These are phyloP conservation scores for Trichoderma orchidacearum DNA, from an alignment of 495 filamentous ascomycete species.

Conservation along the genomic window DNA sequence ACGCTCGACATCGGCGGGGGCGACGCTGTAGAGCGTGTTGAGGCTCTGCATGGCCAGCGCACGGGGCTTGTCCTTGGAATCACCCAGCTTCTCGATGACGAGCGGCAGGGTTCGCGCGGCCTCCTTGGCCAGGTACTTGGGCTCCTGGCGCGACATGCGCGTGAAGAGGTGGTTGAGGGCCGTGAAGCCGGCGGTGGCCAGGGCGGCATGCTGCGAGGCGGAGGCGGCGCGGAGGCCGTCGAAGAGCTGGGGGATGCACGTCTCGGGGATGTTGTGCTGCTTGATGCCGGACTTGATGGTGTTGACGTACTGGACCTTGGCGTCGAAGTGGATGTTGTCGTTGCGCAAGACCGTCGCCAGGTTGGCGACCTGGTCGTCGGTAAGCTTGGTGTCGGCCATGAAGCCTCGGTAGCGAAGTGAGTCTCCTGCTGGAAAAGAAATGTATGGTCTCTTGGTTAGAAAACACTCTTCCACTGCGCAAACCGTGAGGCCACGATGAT, in stretches of 20 bases:
- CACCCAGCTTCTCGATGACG: conserved; percentile 74
- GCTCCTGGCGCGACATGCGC: conserved; percentile 69
- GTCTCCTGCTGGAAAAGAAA: neutral
- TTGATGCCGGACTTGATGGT: conserved; percentile 76
- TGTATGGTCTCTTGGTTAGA: too few relatives aligned
- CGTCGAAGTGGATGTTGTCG: conserved; percentile 49
- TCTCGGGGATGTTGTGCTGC: conserved; percentile 68
- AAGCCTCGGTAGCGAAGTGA: conserved; percentile 8
- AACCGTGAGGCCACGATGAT: too few relatives aligned
- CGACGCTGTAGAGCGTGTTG: conserved; percentile 55
- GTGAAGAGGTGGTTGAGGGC: conserved; percentile 75
- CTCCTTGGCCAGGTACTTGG: conserved; percentile 49
- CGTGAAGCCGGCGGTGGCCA: conserved; percentile 66
- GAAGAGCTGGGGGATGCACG: conserved; percentile 57
- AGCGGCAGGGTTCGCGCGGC: conserved; percentile 54
- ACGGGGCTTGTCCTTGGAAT: conserved; percentile 72
- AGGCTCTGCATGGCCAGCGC: conserved; percentile 57
- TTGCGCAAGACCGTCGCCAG: conserved; percentile 54
- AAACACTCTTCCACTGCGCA: neutral
- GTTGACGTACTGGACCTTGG: conserved; percentile 56
- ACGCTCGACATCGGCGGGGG: conserved; percentile 60
- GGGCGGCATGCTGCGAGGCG: conserved; percentile 50
- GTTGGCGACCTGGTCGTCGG: conserved; percentile 49
- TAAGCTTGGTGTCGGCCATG: conserved; percentile 40
- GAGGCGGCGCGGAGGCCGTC: conserved; percentile 58